Evolutionary conservation across 768 basidiomycete species (phyloP).

Genomic region (Boletus rubropictus): DNA sequence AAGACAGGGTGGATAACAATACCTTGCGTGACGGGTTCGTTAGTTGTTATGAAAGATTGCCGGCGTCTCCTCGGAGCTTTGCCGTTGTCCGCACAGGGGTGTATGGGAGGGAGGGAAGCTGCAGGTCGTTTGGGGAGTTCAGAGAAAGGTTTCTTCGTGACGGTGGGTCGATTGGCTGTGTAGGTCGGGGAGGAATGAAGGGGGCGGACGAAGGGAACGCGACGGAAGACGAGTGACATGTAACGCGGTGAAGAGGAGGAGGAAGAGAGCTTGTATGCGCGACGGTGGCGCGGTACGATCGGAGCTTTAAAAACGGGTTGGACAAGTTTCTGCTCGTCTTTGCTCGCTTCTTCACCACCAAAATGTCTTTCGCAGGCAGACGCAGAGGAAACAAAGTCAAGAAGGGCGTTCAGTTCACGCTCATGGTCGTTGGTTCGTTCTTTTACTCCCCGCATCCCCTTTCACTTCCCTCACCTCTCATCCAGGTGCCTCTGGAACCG

Average conservation of each 20-base stretch:
- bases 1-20: background rate
- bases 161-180: constrained; percentile 3
- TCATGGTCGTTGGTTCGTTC: constrained; percentile 93
- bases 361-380: constrained; percentile 82
- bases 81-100: background rate
- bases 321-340: constrained; percentile 30
- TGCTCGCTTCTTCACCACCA: constrained; percentile 28
- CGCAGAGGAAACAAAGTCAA: constrained; percentile 93
- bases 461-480: constrained; percentile 6
- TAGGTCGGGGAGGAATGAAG: constrained; percentile 8
- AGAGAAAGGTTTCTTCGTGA: constrained; percentile 47
- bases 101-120: background rate
- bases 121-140: constrained; percentile 49
- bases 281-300: constrained; percentile 29
- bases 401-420: constrained; percentile 97
- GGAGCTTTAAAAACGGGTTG: constrained; percentile 33
- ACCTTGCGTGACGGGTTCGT: constrained; percentile 6
- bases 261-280: too few species aligned
- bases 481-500: constrained; percentile 94
- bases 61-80: background rate
- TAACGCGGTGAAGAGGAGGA: background rate
- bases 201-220: constrained; percentile 6
- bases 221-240: constrained; percentile 12
- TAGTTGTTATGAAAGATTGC: background rate
- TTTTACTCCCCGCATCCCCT: background rate